Evolutionary conservation across 768 basidiomycete species (phyloP), one percentile per base, ranked within the genome.

Genomic region (Agaricus bisporus): DNA sequence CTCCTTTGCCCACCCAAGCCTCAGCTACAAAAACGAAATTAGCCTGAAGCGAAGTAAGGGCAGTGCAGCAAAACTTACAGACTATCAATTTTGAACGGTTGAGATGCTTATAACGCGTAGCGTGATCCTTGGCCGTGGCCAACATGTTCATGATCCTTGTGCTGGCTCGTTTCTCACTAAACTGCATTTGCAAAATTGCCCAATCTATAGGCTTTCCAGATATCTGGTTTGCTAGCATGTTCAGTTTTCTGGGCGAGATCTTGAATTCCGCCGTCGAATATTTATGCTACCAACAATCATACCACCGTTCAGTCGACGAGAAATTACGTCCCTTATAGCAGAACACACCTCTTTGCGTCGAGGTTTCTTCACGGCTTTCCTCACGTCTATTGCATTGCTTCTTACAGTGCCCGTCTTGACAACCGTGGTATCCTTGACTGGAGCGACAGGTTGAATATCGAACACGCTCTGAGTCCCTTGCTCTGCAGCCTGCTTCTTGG

Each of bases 171-270:
- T 99, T 99, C 68, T 95, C 88, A 58, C 88, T 91, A 68, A 97
- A 98, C 66, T 88, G 81, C 91, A 98, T 95, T 63, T 99, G 95
- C 54, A 98, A 73, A 65, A 99, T 95, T 35, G 95, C 95, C 60
- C 86, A 83, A 71, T 98, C 95, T 56, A 98, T 86, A 15, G 95
- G 94, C 61, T 92, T 87, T 17, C 91, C 88, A 2, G 90, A 78
- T 58, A 99, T 88, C 67, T 97, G 91, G 28, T 82, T 78, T 8
- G 85, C 87, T 39, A 99, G 77, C 74, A 85, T 81, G 68, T 95
- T 95, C 53, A 99, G 75, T 68, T 98, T 99, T 52, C 95, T 82
- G 61, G 86, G 88, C 3, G 93, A 95, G 41, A 94, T 91, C 70
- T 94, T 95, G 76, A 97, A 95, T 66, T 83, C 83, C 15, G 88